Evolutionary conservation across 345 rosid species (phyloP).

Genomic region (Ailanthus altissimus): DNA sequence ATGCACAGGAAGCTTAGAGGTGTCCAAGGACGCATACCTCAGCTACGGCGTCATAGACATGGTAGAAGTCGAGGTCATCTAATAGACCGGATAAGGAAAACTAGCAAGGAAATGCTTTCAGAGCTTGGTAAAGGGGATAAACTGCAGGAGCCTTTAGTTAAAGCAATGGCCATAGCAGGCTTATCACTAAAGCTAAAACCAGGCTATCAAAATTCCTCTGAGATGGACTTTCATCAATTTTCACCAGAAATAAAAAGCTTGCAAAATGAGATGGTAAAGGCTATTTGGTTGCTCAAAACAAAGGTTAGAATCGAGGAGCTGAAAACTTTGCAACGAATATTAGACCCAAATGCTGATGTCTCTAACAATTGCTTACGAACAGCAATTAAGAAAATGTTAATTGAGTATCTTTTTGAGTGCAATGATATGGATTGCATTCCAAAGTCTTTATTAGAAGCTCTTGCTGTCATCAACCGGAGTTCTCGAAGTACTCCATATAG

Average conservation of each 20-base stretch:
- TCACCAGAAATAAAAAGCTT: slow-evolving; percentile 53
- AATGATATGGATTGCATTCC: slow-evolving; percentile 65
- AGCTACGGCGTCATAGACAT: slow-evolving; percentile 28
- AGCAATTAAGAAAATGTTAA: slow-evolving; percentile 55
- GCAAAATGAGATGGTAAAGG: slow-evolving; percentile 75
- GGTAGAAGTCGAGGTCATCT: slow-evolving; percentile 42
- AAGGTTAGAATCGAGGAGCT: slow-evolving; percentile 55
- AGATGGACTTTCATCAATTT: slow-evolving; percentile 42
- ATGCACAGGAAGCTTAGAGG: slow-evolving; percentile 75
- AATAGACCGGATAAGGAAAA: slow-evolving; percentile 44
- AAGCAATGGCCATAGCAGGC: slow-evolving; percentile 66
- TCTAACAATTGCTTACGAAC: slow-evolving; percentile 47
- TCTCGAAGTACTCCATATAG: slow-evolving; percentile 30
- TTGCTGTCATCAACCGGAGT: slow-evolving; percentile 56
- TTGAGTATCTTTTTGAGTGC: slow-evolving; percentile 73
- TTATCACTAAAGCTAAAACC: slow-evolving; percentile 52
- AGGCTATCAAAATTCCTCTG: slow-evolving; percentile 34
- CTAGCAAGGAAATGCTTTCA: slow-evolving; percentile 57
- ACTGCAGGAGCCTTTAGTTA: slow-evolving; percentile 64
- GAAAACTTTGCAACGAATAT: slow-evolving; percentile 49
- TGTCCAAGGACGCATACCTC: slow-evolving; percentile 38
- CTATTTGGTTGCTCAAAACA: slow-evolving; percentile 51
- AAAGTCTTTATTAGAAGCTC: slow-evolving; percentile 55
- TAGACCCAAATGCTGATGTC: slow-evolving; percentile 54
- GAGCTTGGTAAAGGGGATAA: slow-evolving; percentile 43